Evolutionary conservation across 2,329 filamentous ascomycete genomes (phyloP).

Genomic region (Penicillium brevicompactum): DNA sequence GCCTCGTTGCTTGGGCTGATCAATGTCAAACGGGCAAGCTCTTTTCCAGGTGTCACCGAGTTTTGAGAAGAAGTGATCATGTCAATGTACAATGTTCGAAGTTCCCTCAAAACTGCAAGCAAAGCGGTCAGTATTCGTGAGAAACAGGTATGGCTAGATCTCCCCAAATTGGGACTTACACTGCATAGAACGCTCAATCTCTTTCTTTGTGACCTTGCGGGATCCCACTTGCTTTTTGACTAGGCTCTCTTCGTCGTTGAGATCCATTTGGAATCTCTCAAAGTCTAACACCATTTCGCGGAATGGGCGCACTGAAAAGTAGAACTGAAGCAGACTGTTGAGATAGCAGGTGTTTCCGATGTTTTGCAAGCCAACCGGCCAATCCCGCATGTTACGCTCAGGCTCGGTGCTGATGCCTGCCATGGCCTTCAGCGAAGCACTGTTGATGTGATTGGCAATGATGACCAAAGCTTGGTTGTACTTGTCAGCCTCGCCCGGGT

Average conservation of each 20-base stretch:
- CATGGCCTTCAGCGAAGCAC: slow-evolving; percentile 37
- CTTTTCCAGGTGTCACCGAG: slow-evolving; percentile 70
- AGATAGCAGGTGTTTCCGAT: slow-evolving; percentile 98
- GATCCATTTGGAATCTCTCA: slow-evolving; percentile 68
- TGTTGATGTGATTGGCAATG: slow-evolving; percentile 48
- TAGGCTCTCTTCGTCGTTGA: slow-evolving; percentile 62
- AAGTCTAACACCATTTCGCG: slow-evolving; percentile 79
- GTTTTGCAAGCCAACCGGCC: slow-evolving; percentile 85
- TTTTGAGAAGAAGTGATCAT: slow-evolving; percentile 66
- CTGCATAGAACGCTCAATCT: slow-evolving; percentile 65
- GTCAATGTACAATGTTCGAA: slow-evolving; percentile 69
- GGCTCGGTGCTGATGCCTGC: slow-evolving; percentile 33
- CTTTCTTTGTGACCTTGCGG: slow-evolving; percentile 61
- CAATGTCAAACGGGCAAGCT: slow-evolving; percentile 78
- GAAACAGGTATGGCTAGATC: not conserved
- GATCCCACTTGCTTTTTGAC: slow-evolving; percentile 74
- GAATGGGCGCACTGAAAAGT: slow-evolving; percentile 83
- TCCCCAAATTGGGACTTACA: slow-evolving; percentile 59
- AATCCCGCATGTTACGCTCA: slow-evolving; percentile 47
- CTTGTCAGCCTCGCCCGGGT: slow-evolving; percentile 47
- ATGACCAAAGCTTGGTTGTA: slow-evolving; percentile 52
- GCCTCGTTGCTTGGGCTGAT: slow-evolving; percentile 61
- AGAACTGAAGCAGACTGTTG: slow-evolving; percentile 93
- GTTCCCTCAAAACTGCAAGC: slow-evolving; percentile 68
- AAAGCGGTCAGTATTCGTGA: slow-evolving; percentile 18